Evolutionary conservation across 208 protist species (phyloP), one percentile per base, ranked within the genome.

Genomic region (Sergeia podlipaevii): DNA sequence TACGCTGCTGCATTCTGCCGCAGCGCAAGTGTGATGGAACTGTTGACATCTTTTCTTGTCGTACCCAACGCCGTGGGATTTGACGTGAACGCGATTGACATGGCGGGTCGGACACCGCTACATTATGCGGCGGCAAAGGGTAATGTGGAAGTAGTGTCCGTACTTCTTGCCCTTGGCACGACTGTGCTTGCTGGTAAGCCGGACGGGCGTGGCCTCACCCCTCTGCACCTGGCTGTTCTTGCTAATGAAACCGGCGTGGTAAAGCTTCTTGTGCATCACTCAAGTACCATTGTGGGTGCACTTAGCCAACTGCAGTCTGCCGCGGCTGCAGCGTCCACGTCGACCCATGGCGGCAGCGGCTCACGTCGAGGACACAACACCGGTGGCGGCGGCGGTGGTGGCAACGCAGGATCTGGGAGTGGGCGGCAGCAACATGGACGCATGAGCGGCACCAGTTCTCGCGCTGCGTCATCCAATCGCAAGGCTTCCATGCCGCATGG

Each of bases 41-140:
- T 88, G 29, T 51, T 91, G 27, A 75, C 61, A 42, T 66, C 61
- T 7, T 20, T 37, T n/a, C 28, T 59, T 26, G 39, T 42, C 18
- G 15, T 34, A 0, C 41, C 52, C 29, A 8, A 42, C 18, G 6
- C 54, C 37, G 3, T 15, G 26, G 42, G 65, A 32, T 60, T 89
- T 29, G 86, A 93, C 59, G 43, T 96, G 20, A 93, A 96, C 56
- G 51, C 56, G 5, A 48, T 74, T 13, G 90, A 96, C 65, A 77
- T 80, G 56, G 53, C 65, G 11, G 83, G 85, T 18, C 67, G 82
- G 17, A 94, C 90, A 0, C 74, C 90, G 24, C 70, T 96, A 28
- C 85, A 93, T 66, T 88, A 91, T 69, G 90, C 90, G 34, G 79
- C 71, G 1, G 51, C 60, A 4, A 45, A 73, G 3, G 90, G 90